phyloP scores from a whole-genome alignment of 2,329 filamentous ascomycete genomes.

The Sarocladium strictum region DNA sequence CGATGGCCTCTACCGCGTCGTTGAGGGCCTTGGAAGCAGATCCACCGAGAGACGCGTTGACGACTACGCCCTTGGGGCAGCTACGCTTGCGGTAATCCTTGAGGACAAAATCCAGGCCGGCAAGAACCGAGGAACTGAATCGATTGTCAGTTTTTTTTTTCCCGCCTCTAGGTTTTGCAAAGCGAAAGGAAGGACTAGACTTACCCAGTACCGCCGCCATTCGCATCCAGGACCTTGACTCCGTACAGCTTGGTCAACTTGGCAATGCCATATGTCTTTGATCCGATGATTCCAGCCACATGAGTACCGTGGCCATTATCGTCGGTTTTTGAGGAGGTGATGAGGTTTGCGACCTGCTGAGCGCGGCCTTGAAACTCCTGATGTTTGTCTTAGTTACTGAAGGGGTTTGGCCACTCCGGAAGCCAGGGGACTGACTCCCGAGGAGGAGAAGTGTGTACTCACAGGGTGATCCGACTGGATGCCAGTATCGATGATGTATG shows the following conservation, averaged over 20 bases:
- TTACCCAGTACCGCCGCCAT: slow-evolving; percentile 5
- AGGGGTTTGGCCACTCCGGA: too few species aligned
- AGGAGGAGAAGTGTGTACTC: not conserved
- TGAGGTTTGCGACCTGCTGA: not conserved
- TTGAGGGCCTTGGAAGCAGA: slow-evolving; percentile 26
- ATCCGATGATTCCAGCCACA: slow-evolving; percentile 18
- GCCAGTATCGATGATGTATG: slow-evolving; percentile 37
- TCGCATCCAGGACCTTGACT: slow-evolving; percentile 32
- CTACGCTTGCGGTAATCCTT: slow-evolving; percentile 18
- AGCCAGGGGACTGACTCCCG: too few species aligned
- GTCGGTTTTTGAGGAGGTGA: slow-evolving; percentile 7
- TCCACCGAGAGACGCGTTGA: slow-evolving; percentile 36
- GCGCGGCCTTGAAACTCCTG: slow-evolving; percentile 17
- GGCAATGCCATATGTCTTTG: slow-evolving; percentile 23
- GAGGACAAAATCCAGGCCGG: slow-evolving; percentile 31
- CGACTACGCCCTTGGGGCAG: slow-evolving; percentile 21
- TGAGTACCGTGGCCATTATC: slow-evolving; percentile 30
- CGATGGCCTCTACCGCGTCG: slow-evolving; percentile 29
- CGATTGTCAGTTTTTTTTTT: not conserved
- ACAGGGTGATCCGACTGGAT: slow-evolving; percentile 19
- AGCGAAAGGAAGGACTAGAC: not conserved
- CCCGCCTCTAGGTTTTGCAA: not conserved
- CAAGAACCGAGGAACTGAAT: slow-evolving; percentile 25
- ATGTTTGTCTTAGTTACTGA: not conserved
- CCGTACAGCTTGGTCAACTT: slow-evolving; percentile 32